Base-by-base conservation (phyloP, 2,329 filamentous ascomycete genomes). In the Diaporthe vaccinii region DNA sequence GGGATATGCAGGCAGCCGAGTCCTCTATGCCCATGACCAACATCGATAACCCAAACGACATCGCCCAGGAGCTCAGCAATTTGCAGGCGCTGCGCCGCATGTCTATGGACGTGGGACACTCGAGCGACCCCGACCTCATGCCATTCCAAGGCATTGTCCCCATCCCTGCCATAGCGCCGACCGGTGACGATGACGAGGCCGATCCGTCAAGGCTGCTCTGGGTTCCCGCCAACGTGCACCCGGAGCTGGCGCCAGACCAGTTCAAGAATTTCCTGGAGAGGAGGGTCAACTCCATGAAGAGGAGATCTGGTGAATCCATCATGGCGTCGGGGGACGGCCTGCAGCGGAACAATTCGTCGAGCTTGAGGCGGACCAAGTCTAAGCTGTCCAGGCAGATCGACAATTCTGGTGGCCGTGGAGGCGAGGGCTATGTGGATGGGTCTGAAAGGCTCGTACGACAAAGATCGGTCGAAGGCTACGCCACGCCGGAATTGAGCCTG, bases 201-300 rank as follows among this genome's bases (percentile, higher is more conserved):
- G 96, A 98, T 82, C 92, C 95, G 10, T 95, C 96, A 2, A 91
- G 95, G 77, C 86, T 98, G 75, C 94, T 98, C 78, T 99, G 97
- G 97, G 97, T 99, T 8, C 97, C 97, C 7, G 97, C 97, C 34
- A 92, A 95, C 75, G 90, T 99, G 39, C 97, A 99, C 80, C 97
- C 97, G 0, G 97, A 99, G 84, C 88, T 99, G 67, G 97, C 97
- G 3, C 97, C 97, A 1, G 95, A 94, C 81, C 97, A 98, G 79
- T 99, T 98, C 88, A 98, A 98, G 84, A 96, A 93, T 1, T 99
- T 98, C 79, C 90, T 99, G 2, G 96, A 99, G 81, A 97, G 96
- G 77, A 93, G 96, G 81, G 95, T 98, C 17, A 94, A 98, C 79
- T 93, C 94, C 49, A 98, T 98, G 79, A 93, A 95, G 82, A 90